Base-by-base conservation (phyloP, 495 filamentous ascomycete species). In the Ascodesmis nigricans region DNA sequence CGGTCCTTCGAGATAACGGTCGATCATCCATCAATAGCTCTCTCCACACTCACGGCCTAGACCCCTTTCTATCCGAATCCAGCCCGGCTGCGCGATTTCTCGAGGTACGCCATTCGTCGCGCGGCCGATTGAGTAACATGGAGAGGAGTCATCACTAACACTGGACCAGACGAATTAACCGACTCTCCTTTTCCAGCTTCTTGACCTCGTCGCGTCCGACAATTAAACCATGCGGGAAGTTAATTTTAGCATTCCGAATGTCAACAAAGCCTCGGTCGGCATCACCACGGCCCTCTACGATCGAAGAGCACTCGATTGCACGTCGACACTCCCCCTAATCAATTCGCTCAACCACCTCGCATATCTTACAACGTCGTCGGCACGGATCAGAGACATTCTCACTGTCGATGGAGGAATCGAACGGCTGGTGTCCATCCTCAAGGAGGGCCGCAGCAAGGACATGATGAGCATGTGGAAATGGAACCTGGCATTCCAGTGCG, bases 401-500 rank as follows among this genome's bases (percentile, higher is more conserved):
- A 92, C 82, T 22, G 78, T 97, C 55, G 87, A 97, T 75, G 87
- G 87, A 55, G 87, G 87, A 30, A 79, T 95, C 49, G 87, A 97
- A 64, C 58, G 84, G 42, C 59, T 97, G 42, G 80, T 97, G 52
- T 91, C 79, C 65, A 93, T 97, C 53, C 68, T 97, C 50, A 97
- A 97, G 58, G 77, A 87, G 55, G 87, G 87, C 42, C 66, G 82
- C 53, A 91, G 78, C 52, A 81, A 81, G 60, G 82, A 95, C 54
- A 70, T 92, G 72, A 92, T 93, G 83, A 83, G 91, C 51, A 90
- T 90, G 77, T 97, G 87, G 90, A 95, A 95, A 61, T 97, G 87
- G 87, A 97, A 92, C 50, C 64, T 97, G 33, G 87, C 87, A 27
- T 93, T 97, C 50, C 87, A 95, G 51, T 95, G 90, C 54, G 83